These are phyloP conservation scores for Sarcodon aspratus DNA, from an alignment of 768 basidiomycete species.

Conservation along the genomic window DNA sequence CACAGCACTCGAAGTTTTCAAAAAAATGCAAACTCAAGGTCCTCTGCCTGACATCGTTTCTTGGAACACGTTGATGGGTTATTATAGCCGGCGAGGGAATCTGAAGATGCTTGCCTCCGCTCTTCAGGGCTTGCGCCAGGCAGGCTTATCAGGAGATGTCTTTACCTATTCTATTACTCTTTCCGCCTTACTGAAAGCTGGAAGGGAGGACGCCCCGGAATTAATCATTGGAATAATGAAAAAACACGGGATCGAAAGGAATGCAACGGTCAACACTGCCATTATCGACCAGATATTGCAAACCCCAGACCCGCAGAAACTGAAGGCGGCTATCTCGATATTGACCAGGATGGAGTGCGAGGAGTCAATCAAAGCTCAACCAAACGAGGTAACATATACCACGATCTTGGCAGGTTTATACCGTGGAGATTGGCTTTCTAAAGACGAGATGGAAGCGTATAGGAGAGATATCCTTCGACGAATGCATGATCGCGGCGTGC, in stretches of 20 bases:
- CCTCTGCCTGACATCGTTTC: slow-evolving; percentile 63
- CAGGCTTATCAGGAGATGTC: slow-evolving; percentile 57
- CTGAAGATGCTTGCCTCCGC: slow-evolving; percentile 46
- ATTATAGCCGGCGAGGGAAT: slow-evolving; percentile 52
- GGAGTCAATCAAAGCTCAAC: slow-evolving; percentile 24
- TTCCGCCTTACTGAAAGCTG: slow-evolving; percentile 59
- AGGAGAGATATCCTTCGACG: slow-evolving; percentile 37
- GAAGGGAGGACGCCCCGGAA: slow-evolving; percentile 52
- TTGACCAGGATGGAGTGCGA: slow-evolving; percentile 65
- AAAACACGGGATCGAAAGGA: slow-evolving; percentile 61
- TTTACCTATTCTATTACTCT: slow-evolving; percentile 85
- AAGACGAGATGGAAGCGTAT: slow-evolving; percentile 32
- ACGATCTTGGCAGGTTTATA: slow-evolving; percentile 65
- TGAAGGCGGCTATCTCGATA: slow-evolving; percentile 58
- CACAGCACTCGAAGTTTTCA: slow-evolving; percentile 26
- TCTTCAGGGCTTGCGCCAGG: slow-evolving; percentile 44
- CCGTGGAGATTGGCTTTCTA: slow-evolving; percentile 39
- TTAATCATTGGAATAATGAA: slow-evolving; percentile 65
- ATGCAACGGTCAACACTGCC: slow-evolving; percentile 64
- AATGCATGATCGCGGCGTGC: slow-evolving; percentile 47
- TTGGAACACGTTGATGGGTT: slow-evolving; percentile 71
- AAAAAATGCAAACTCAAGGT: slow-evolving; percentile 30
- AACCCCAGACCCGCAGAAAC: slow-evolving; percentile 35
- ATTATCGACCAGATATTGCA: slow-evolving; percentile 70
- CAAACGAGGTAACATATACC: slow-evolving; percentile 82